These are phyloP conservation scores for Solanum pinnatisectum DNA, from an alignment of 257 asterid species.

Conservation along the genomic window DNA sequence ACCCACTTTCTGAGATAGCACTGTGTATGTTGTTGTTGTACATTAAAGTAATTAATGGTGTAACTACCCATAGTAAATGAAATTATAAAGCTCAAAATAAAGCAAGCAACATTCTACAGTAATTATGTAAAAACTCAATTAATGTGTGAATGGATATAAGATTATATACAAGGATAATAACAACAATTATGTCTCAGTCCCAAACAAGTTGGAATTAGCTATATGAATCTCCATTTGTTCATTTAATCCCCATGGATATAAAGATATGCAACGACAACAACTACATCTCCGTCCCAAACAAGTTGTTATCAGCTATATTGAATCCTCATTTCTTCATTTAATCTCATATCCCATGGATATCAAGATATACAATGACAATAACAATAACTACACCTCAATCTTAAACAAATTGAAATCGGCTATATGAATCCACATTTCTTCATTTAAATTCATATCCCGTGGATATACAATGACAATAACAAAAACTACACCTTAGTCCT, in stretches of 20 bases:
- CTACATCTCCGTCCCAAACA: background rate
- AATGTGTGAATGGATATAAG: background rate
- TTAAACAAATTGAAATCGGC: too few species aligned
- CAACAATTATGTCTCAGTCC: background rate
- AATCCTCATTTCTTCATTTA: background rate
- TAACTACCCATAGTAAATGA: background rate
- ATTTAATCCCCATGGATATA: background rate
- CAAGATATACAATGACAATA: too few species aligned
- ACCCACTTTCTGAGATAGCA: background rate
- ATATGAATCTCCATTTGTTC: background rate
- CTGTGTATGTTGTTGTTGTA: too few species aligned
- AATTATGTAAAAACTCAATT: background rate
- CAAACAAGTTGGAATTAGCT: background rate
- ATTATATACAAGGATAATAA: too few species aligned
- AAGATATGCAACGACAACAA: background rate
- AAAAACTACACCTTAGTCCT: too few species aligned
- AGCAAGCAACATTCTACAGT: background rate
- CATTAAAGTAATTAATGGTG: background rate
- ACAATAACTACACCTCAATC: too few species aligned
- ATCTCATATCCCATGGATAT: background rate
- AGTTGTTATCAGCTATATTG: background rate
- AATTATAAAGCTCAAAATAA: background rate
- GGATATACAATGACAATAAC: too few species aligned
- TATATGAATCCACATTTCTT: too few species aligned
- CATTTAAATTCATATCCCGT: too few species aligned